Conservation (phyloP, 2,329 filamentous ascomycete genomes). For the Lachnellula arida region DNA sequence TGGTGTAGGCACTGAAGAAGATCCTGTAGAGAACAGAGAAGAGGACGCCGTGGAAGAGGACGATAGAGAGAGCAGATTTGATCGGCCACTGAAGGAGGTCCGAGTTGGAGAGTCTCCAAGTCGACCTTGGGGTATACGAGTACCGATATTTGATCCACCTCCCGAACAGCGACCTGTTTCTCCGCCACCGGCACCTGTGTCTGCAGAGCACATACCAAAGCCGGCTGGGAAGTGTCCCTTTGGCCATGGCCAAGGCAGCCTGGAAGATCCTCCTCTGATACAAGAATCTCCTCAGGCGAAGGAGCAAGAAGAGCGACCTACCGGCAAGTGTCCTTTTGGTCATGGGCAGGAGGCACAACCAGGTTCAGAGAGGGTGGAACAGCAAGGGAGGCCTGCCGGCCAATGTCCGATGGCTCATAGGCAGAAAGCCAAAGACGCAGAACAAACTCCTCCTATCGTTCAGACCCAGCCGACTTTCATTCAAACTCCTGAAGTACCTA, state of each 20-base stretch:
- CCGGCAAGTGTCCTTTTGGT: conserved; percentile 34
- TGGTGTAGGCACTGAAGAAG: conserved; percentile 36
- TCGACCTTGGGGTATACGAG: conserved; percentile 85
- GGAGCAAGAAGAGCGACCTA: too few species aligned
- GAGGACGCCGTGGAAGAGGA: conserved; percentile 36
- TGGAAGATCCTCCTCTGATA: too few species aligned
- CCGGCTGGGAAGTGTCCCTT: conserved; percentile 48
- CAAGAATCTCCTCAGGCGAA: too few species aligned
- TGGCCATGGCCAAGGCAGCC: too few species aligned
- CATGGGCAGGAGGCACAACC: conserved; percentile 18
- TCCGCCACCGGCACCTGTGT: conserved; percentile 50
- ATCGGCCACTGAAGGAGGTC: conserved; percentile 80
- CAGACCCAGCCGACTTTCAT: conserved; percentile 49
- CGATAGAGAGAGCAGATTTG: conserved; percentile 69
- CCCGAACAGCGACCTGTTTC: conserved; percentile 43
- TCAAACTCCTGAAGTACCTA: conserved; percentile 36
- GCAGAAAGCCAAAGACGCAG: conserved; percentile 9
- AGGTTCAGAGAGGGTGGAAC: conserved; percentile 1
- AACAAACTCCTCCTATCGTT: conserved; percentile 23
- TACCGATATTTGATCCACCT: conserved; percentile 55
- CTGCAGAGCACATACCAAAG: conserved; percentile 27
- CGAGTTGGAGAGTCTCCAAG: conserved; percentile 92
- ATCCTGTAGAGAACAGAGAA: conserved; percentile 37
- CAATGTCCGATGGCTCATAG: conserved; percentile 34
- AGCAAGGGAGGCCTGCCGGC: conserved; percentile 12